phyloP scores from a whole-genome alignment of 2,329 filamentous ascomycete species.

The Tolypocladium cylindrosporum region DNA sequence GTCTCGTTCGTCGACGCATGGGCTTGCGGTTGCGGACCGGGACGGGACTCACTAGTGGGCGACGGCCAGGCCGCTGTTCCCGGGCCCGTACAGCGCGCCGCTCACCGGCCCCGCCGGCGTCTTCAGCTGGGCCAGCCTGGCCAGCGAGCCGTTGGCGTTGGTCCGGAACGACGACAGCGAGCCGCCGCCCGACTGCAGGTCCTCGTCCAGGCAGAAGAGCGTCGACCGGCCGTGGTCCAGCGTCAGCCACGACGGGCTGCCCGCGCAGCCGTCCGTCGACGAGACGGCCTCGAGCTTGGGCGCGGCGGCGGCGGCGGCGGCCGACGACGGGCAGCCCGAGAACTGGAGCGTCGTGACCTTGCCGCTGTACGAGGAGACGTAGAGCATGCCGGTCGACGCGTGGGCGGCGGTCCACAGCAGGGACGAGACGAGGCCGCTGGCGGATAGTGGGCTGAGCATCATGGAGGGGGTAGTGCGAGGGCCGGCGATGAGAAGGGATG shows the following conservation, averaged over 20 bases:
- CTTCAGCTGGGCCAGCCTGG: conserved; percentile 21
- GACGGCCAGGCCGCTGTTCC: conserved; percentile 28
- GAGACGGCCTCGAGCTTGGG: conserved; percentile 30
- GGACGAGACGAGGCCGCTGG: neutral
- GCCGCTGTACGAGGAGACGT: conserved; percentile 38
- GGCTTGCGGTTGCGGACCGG: neutral
- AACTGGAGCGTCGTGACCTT: conserved; percentile 37
- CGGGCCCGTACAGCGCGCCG: conserved; percentile 30
- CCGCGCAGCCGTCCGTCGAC: conserved; percentile 36
- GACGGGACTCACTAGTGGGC: conserved; percentile 33
- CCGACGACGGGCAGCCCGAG: conserved; percentile 4
- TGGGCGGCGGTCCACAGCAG: neutral
- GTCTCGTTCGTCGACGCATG: neutral
- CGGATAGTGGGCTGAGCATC: neutral
- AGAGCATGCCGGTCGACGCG: conserved; percentile 25
- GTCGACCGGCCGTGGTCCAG: conserved; percentile 37
- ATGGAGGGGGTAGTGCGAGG: neutral
- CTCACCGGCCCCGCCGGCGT: conserved; percentile 33
- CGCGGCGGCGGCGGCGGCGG: neutral
- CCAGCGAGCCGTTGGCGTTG: conserved; percentile 26
- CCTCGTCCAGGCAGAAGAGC: conserved; percentile 54
- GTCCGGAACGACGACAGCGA: conserved; percentile 33
- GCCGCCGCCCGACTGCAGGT: conserved; percentile 33
- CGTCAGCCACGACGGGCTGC: conserved; percentile 51
- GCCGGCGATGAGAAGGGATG: neutral